Evolutionary conservation across 805 yeast genomes (phyloP), one percentile per base, ranked within the genome.

Genomic region (Wickerhamomyces subpelliculosus): DNA sequence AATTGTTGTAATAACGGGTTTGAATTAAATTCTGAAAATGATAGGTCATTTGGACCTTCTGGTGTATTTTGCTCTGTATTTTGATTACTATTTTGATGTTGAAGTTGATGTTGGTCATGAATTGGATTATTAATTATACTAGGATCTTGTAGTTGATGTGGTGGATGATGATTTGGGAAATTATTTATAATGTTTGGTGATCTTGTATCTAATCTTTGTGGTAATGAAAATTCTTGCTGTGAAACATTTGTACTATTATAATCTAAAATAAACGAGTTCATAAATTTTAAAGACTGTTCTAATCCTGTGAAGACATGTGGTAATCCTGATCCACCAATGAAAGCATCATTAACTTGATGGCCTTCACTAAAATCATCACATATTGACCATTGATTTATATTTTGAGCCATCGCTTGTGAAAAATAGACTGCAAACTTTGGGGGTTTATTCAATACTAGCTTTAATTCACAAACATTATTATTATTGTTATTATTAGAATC

Each of bases 361-460:
- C 85, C 89, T 50, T 84, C 93, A 41, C 86, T 78, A 47, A 84
- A 84, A 59, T 84, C 94, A 41, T 82, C 90, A 58, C 90, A 83
- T 20, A 82, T 78, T 1, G 84, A 78, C 89, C 89, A 81, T 49
- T 78, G 84, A 54, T 80, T 80, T 19, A 69, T 57, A 45, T 71
- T 66, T 44, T 69, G 68, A 2, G 53, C 55, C 36, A 69, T 68
- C 14, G 75, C 75, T 48, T 74, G 71, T 40, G 78, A 64, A 55
- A 83, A 84, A 50, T 79, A 80, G 1, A 84, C 93, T 1, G 89
- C 85, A 60, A 84, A 84, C 51, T 78, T 79, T 5, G 94, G 94
- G 29, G 84, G 73, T 40, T 77, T 73, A 17, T 72, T 61, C 38
- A 77, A 60, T 38, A 62, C 67, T 26, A 74, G 54, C 47, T 75